Evolutionary conservation across 163 green algal genomes (phyloP), one percentile per base, ranked within the genome.

Genomic region (Scenedesmus sp.): DNA sequence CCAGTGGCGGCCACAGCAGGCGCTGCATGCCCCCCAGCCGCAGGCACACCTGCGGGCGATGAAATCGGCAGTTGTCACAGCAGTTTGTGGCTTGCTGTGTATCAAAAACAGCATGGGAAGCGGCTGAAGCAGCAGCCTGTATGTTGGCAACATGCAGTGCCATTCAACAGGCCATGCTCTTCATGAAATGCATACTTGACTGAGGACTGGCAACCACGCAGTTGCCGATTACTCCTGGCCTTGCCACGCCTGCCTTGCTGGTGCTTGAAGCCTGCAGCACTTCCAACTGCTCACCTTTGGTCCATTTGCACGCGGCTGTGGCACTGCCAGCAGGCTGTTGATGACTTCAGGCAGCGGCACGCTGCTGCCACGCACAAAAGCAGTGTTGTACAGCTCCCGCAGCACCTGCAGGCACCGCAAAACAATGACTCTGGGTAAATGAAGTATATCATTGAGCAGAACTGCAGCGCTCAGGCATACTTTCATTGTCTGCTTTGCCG

Each of bases 291-390:
- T 70, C 26, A 86, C 87, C 87, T 85, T 59, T 54, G 70, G 34
- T 26, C 87, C 74, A 15, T 23, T 56, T 8, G 8, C 1, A 1
- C 2, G 76, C 4, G 91, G 93, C 56, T 59, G 52, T 23, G 86
- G 84, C 74, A 95, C 83, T 18, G 85, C 55, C 88, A 94, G 86
- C 92, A 95, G 66, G 23, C 77, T 73, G 16, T 16, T 56, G 4
- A 95, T 55, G 2, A 94, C 13, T 10, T 94, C 92, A 15, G 84
- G 82, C 56, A 95, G 74, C 0, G 90, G 81, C 3, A 84, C 77
- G 7, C 85, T 90, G 88, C 87, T 82, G 57, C 94, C 94, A 52
- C 54, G 79, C 85, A 82, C 55, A 56, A 95, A 95, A 0, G 90
- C 83, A 34, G 77, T 4, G 60, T 73, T 26, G 59, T 90, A 94